Evolutionary conservation across 225 moss, liverwort and hornwort species (phyloP).

Genomic region (Sphagnum contortum): DNA sequence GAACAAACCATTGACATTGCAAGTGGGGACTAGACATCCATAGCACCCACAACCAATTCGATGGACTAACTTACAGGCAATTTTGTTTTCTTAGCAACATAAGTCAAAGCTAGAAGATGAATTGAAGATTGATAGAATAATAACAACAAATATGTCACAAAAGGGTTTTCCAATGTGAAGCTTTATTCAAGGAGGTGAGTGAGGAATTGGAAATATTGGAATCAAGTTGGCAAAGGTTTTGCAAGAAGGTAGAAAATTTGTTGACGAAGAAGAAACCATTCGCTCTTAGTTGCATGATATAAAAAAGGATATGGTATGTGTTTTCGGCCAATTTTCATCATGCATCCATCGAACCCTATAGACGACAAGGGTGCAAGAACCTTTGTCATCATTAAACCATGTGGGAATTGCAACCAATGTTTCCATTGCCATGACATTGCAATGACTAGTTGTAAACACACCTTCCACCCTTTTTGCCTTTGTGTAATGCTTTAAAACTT

Average conservation of each 20-base stretch:
- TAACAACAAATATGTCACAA: background rate
- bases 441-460: background rate
- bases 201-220: background rate
- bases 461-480: background rate
- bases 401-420: background rate
- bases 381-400: background rate
- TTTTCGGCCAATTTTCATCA: background rate
- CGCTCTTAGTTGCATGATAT: background rate
- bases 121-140: background rate
- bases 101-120: too few relatives aligned
- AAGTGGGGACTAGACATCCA: too few relatives aligned
- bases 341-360: background rate
- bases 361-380: background rate
- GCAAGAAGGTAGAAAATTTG: background rate
- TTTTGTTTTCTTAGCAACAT: background rate
- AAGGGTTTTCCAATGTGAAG: background rate
- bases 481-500: background rate
- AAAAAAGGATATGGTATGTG: background rate
- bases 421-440: background rate
- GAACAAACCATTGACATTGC: background rate
- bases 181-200: background rate
- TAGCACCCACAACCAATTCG: background rate
- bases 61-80: background rate
- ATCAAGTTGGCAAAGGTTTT: background rate
- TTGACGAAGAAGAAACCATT: background rate